phyloP scores from a whole-genome alignment of 805 yeast genomes.

The Brettanomyces sp. region DNA sequence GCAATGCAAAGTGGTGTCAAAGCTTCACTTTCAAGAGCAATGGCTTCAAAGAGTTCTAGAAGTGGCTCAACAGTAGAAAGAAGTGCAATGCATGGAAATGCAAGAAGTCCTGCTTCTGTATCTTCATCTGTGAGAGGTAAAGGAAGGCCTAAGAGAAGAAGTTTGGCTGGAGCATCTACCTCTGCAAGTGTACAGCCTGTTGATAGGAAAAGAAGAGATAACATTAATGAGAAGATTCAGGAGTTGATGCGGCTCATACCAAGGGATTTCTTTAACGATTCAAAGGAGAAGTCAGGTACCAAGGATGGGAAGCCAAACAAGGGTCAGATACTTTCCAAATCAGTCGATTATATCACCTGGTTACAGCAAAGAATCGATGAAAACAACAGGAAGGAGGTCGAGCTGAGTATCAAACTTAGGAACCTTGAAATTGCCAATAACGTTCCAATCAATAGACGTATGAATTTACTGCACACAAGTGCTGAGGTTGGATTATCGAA shows the following conservation, averaged over 20 bases:
- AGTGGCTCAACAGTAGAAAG: not conserved
- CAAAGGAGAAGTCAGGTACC: conserved; percentile 44
- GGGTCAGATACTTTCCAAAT: conserved; percentile 69
- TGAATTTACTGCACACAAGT: conserved; percentile 52
- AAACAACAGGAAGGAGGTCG: conserved; percentile 72
- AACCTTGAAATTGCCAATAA: conserved; percentile 38
- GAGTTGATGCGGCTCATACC: conserved; percentile 31
- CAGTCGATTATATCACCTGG: conserved; percentile 61
- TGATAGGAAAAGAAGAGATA: conserved; percentile 44
- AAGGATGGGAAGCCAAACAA: conserved; percentile 80
- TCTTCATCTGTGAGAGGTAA: not conserved
- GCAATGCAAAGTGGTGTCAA: not conserved
- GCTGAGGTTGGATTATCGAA: conserved; percentile 70
- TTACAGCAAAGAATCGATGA: conserved; percentile 69
- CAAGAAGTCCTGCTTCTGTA: conserved; percentile 1
- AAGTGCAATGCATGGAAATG: not conserved
- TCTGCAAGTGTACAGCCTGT: conserved; percentile 14
- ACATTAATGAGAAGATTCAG: conserved; percentile 49
- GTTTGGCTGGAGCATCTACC: conserved; percentile 7
- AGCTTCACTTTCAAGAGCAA: conserved; percentile 8
- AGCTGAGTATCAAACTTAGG: conserved; percentile 51
- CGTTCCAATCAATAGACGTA: conserved; percentile 27
- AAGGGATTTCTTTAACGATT: conserved; percentile 29
- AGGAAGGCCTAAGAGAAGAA: conserved; percentile 10
- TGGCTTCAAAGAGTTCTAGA: not conserved